phyloP scores from a whole-genome alignment of 257 asterid species.

The Lithospermum erythrorhizon region DNA sequence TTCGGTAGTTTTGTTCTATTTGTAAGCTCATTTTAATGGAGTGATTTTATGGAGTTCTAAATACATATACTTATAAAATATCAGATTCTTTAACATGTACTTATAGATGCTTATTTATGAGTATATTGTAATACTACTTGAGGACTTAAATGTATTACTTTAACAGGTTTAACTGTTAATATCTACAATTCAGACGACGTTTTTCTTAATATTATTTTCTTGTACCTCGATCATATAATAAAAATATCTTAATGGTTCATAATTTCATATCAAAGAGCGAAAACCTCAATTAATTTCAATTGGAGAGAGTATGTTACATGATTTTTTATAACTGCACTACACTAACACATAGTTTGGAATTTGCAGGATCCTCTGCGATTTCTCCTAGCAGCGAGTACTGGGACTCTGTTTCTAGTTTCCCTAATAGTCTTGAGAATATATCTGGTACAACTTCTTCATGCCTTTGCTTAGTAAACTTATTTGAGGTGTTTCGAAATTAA shows the following conservation, averaged over 20 bases:
- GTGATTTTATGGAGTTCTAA: neutral
- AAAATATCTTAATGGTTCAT: no score
- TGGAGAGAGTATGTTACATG: neutral
- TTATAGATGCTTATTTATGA: no score
- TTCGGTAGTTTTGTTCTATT: neutral
- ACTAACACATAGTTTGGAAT: constrained; percentile 5
- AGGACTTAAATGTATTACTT: no score
- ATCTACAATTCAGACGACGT: no score
- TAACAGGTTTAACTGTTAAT: no score
- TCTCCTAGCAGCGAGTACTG: constrained; percentile 63
- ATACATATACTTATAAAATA: no score
- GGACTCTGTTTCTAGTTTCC: constrained; percentile 75
- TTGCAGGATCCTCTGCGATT: constrained; percentile 75
- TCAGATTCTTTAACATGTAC: no score
- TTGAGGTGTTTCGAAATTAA: neutral
- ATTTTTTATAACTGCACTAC: neutral
- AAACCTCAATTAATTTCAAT: no score
- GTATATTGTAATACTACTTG: no score
- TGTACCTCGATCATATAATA: no score
- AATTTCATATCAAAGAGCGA: no score
- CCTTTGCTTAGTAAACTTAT: neutral
- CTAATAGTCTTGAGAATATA: constrained; percentile 77
- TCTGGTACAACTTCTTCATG: constrained; percentile 37
- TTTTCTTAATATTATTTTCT: no score
- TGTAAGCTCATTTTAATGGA: neutral